Base-by-base conservation (phyloP, 768 basidiomycete genomes). In the Amanita rubescens region DNA sequence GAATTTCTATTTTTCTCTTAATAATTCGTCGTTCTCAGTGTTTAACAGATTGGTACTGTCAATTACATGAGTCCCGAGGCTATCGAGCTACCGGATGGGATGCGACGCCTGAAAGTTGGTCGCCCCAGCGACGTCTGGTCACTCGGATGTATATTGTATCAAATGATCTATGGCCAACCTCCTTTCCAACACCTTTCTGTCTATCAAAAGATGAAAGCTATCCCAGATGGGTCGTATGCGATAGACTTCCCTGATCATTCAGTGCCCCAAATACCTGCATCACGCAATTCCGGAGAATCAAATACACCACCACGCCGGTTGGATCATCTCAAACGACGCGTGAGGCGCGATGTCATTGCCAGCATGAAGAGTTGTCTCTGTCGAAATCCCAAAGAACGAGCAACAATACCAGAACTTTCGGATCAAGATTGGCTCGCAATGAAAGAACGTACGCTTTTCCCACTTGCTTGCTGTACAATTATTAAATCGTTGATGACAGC, bases 41-140 rank as follows among this genome's bases (percentile, higher is more conserved):
- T 41, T 44, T 34, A 54, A 61, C 61, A 95, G 89, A 87, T 99
- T 59, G 95, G 95, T 2, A 95, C 94, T 1, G 88, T 96, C 34
- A 99, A 99, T 64, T 99, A 95, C 66, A 99, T 99, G 95, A 94
- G 92, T 51, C 95, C 95, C 0, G 95, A 99, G 68, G 92, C 95
- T 11, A 92, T 99, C 51, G 90, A 94, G 63, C 71, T 89, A 19
- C 85, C 85, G 3, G 90, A 89, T 53, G 91, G 87, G 39, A 89
- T 85, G 84, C 80, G 88, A 11, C 80, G 91, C 22, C 80, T 95
- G 54, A 96, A 95, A 75, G 93, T 98, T 49, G 96, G 95, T 3
- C 87, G 94, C 20, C 84, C 94, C 0, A 93, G 90, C 50, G 95
- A 99, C 66, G 91, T 99, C 38, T 99, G 95, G 95, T 96, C 94